These are phyloP conservation scores for Dioszegia crocea DNA, from an alignment of 768 basidiomycete genomes.

Conservation along the genomic window DNA sequence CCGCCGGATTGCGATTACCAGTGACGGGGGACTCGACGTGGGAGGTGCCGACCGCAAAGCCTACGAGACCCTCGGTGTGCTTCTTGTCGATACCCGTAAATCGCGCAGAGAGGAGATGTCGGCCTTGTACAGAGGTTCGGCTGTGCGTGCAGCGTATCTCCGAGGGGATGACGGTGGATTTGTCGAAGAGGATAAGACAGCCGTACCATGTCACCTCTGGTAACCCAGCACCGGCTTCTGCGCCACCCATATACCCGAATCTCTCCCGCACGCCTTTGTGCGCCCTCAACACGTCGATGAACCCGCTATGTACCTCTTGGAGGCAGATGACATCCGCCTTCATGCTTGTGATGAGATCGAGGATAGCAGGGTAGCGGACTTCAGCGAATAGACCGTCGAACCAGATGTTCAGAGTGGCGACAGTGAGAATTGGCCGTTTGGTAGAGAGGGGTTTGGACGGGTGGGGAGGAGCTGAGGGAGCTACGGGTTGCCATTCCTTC, in stretches of 20 bases:
- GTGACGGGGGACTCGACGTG: conserved; percentile 1
- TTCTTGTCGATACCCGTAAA: background rate
- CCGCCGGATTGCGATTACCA: background rate
- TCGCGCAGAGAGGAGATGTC: background rate
- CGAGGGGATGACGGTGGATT: background rate
- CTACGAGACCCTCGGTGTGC: background rate
- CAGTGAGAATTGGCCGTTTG: background rate
- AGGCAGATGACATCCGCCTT: conserved; percentile 1
- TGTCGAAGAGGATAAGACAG: background rate
- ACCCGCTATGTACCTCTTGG: background rate
- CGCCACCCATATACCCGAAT: conserved; percentile 5
- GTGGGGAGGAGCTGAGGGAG: too few species aligned
- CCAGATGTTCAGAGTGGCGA: conserved; percentile 2
- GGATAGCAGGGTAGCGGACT: background rate
- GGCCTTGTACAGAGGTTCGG: background rate
- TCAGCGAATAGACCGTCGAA: background rate
- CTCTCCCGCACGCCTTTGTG: background rate
- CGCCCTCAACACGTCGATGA: background rate
- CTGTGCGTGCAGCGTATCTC: background rate
- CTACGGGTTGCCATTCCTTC: background rate
- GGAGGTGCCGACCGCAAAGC: conserved; percentile 1
- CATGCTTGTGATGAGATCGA: background rate
- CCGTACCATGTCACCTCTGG: background rate
- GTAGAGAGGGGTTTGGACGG: background rate
- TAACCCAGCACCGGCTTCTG: background rate